A percentile compares a stretch with the other conserved stretches of the same genome.
phyloP scores from a whole-genome alignment of 2,329 filamentous ascomycete genomes.

The Fusarium irregulare region DNA sequence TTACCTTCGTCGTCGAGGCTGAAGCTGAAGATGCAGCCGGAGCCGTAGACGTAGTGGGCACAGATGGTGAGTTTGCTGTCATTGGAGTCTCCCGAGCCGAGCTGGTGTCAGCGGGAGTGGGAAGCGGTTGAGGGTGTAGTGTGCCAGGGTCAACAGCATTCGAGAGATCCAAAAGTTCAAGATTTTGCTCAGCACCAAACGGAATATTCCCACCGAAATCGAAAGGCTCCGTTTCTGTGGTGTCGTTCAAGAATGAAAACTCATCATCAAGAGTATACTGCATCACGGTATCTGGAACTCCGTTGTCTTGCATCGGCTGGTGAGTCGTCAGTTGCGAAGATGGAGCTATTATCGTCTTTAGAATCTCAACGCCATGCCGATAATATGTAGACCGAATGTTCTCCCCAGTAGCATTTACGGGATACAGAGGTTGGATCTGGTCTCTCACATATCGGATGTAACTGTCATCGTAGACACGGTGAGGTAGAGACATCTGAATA shows the following conservation, averaged over 20 bases:
- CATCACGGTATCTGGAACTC: slow-evolving; percentile 9
- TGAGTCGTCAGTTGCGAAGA: not conserved
- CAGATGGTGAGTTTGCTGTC: slow-evolving; percentile 41
- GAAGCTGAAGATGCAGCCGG: slow-evolving; percentile 21
- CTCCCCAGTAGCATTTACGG: slow-evolving; percentile 15
- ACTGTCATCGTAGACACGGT: slow-evolving; percentile 53
- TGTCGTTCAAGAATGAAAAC: slow-evolving; percentile 35
- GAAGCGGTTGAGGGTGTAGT: slow-evolving; percentile 36
- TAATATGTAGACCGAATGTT: slow-evolving; percentile 57
- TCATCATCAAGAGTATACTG: slow-evolving; percentile 23
- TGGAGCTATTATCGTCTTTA: slow-evolving; percentile 53
- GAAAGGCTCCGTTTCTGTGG: slow-evolving; percentile 19
- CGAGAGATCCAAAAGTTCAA: slow-evolving; percentile 22
- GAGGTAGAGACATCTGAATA: slow-evolving; percentile 53
- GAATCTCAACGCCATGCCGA: slow-evolving; percentile 53
- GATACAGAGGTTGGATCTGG: slow-evolving; percentile 59
- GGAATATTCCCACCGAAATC: slow-evolving; percentile 32
- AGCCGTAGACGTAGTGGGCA: slow-evolving; percentile 24
- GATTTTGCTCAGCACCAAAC: slow-evolving; percentile 24
- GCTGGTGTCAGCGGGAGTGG: slow-evolving; percentile 37
- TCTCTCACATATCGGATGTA: slow-evolving; percentile 56
- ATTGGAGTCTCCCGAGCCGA: slow-evolving; percentile 40
- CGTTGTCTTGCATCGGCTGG: slow-evolving; percentile 23
- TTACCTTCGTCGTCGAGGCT: slow-evolving; percentile 50
- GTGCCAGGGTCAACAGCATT: slow-evolving; percentile 24